phyloP scores from a whole-genome alignment of 495 filamentous ascomycete genomes.

The Penicillium lividum region DNA sequence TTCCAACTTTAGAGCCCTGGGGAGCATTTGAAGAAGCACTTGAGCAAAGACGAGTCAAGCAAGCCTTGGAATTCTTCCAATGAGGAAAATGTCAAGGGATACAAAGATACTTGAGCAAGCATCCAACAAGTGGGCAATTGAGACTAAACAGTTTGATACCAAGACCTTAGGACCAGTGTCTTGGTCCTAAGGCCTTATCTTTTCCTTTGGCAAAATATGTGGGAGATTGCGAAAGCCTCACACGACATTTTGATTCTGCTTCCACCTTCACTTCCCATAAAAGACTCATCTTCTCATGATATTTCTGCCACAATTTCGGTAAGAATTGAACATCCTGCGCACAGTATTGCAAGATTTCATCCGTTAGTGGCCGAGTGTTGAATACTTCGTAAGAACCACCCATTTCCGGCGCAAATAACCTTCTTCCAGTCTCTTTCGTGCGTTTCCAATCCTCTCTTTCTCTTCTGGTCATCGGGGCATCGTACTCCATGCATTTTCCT shows the following conservation, averaged over 20 bases:
- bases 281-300: not conserved
- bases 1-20: no score
- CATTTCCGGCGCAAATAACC: slow-evolving; percentile 38
- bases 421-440: slow-evolving; percentile 41
- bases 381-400: slow-evolving; percentile 52
- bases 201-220: not conserved
- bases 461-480: slow-evolving; percentile 20
- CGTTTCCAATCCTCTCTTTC: slow-evolving; percentile 34
- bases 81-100: no score
- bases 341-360: slow-evolving; percentile 49
- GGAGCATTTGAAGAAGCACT: no score
- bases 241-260: not conserved
- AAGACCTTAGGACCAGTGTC: not conserved
- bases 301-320: slow-evolving; percentile 19
- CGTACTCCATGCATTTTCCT: slow-evolving; percentile 45
- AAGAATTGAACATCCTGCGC: slow-evolving; percentile 48
- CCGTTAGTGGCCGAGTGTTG: slow-evolving; percentile 44
- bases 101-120: not conserved
- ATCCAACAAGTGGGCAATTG: not conserved
- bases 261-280: not conserved
- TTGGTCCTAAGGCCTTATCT: not conserved
- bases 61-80: no score
- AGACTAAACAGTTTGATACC: no score
- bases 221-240: not conserved
- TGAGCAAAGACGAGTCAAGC: no score